These are phyloP conservation scores for Fusarium domesticum DNA, from an alignment of 2,329 filamentous ascomycete species.

Conservation along the genomic window DNA sequence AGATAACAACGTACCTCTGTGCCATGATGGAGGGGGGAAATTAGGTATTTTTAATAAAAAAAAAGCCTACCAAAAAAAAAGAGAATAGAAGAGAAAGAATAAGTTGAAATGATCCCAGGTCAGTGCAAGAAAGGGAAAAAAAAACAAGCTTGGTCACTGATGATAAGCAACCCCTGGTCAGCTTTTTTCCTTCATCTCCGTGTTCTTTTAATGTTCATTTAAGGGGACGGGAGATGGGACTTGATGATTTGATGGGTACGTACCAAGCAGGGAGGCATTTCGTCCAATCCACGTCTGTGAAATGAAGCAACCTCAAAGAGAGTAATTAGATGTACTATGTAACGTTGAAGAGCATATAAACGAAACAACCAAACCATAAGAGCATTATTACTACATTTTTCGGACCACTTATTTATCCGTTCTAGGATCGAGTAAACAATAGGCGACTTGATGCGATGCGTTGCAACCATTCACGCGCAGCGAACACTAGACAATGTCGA, in stretches of 20 bases:
- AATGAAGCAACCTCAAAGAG: background rate
- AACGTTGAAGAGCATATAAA: no score
- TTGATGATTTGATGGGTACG: background rate
- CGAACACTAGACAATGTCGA: background rate
- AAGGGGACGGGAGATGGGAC: background rate
- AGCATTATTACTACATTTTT: no score
- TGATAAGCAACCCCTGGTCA: constrained; percentile 4
- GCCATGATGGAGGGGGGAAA: no score
- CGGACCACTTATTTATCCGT: background rate
- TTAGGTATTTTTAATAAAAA: background rate
- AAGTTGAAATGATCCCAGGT: background rate
- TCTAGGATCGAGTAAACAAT: background rate
- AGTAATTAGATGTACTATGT: no score
- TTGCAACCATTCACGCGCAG: background rate
- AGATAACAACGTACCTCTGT: background rate
- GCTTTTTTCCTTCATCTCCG: constrained; percentile 3
- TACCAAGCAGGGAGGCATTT: background rate
- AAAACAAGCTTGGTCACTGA: constrained; percentile 1
- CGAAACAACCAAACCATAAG: no score
- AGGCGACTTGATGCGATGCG: background rate
- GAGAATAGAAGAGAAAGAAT: background rate
- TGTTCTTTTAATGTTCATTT: constrained; percentile 4
- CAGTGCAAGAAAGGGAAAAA: background rate
- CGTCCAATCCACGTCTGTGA: background rate
- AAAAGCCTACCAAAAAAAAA: background rate